Base-by-base conservation (phyloP, 768 basidiomycete genomes). In the Lentinula raphanica region DNA sequence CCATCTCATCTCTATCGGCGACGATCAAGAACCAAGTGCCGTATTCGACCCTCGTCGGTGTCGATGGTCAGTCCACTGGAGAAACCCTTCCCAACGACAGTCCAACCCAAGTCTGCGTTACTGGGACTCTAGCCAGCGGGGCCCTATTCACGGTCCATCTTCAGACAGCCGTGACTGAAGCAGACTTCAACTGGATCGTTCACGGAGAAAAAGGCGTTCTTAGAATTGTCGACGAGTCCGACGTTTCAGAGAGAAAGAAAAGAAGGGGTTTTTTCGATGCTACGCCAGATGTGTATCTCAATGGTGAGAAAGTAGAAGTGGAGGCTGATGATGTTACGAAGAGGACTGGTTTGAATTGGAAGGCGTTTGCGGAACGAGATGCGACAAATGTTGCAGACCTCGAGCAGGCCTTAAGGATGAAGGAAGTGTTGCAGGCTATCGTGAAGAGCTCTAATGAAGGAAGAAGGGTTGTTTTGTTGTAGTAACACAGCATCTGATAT, bases 101-200 rank as follows among this genome's bases (percentile, higher is more conserved):
- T 6, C 59, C 65, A 3, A 70, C 70, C 61, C 74, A 73, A 49
- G 49, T 65, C 48, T 63, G 67, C 0, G 64, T 74, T 31, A 59
- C 62, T 9, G 75, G 73, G 11, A 48, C 62, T 7, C 64, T 76
- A 19, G 57, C 63, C 32, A 64, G 62, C 15, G 76, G 74, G 6
- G 69, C 68, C 13, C 29, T 72, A 0, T 67, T 64, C 17, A 70
- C 61, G 31, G 58, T 71, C 8, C 50, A 54, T 6, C 6, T 42
- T 2, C 44, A 57, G 25, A 55, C 58, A 2, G 61, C 64, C 8
- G 59, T 59, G 3, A 71, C 69, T 3, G 60, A 70, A 25, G 63
- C 56, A 21, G 61, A 65, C 2, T 63, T 76, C 25, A 36, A 63
- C 6, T 74, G 73, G 73, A 62, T 66, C 56, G 73, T 64, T 54